Percentiles rank a stretch among this genome's conserved stretches.
Conservation (phyloP, 345 rosid genomes). For the Sonneratia alba region DNA sequence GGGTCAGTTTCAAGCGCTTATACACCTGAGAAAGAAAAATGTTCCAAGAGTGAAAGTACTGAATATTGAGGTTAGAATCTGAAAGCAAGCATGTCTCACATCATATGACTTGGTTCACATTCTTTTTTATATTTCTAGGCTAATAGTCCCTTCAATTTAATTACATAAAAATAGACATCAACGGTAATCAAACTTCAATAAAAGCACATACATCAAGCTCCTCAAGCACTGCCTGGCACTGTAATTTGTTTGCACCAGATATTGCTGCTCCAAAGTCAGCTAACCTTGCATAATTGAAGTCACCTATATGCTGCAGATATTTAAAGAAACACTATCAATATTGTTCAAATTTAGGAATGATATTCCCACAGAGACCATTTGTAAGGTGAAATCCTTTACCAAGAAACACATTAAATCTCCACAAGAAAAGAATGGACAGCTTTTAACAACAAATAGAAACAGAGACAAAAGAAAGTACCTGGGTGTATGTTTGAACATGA, state of each 20-base stretch:
- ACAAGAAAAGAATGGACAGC: neutral
- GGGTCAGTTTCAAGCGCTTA: conserved; percentile 74
- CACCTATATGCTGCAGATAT: conserved; percentile 85
- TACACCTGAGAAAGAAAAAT: conserved; percentile 44
- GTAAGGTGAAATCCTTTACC: neutral
- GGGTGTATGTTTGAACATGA: conserved; percentile 87
- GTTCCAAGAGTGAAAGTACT: neutral
- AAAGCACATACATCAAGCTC: conserved; percentile 82
- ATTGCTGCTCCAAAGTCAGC: conserved; percentile 99
- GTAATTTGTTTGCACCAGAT: conserved; percentile 84
- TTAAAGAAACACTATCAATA: neutral
- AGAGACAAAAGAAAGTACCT: conserved; percentile 30
- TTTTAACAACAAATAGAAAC: neutral
- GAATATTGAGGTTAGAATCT: neutral
- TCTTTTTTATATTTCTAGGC: neutral
- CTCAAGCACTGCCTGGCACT: conserved; percentile 85
- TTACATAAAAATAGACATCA: neutral
- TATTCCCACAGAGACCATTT: neutral
- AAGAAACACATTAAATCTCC: neutral
- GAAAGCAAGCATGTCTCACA: neutral
- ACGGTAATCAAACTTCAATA: neutral
- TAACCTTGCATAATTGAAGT: conserved; percentile 73
- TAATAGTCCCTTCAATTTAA: neutral
- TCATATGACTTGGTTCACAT: neutral
- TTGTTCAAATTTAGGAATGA: neutral